Base-by-base conservation (phyloP, 129 eudicot species). In the Saposhnikovia divaricata region DNA sequence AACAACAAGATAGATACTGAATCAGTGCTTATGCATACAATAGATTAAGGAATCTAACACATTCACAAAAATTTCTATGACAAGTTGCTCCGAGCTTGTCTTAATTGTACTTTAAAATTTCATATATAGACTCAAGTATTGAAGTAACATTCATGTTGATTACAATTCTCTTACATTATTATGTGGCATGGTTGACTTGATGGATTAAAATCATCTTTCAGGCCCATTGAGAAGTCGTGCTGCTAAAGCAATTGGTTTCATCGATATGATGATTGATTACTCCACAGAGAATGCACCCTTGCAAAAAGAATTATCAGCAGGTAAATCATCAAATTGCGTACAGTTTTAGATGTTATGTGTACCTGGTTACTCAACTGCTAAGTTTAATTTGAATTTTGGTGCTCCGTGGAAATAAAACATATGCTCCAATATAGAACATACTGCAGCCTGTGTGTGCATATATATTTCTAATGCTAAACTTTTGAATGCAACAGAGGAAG, bases 191-290 rank as follows among this genome's bases (percentile, higher is more conserved):
- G 59, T 14, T 81, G 65, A 27, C 47, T 47, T n/a, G 7, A 81
- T 10, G 31, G 38, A 19, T 77, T 25, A 12, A 40, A 4, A n/a
- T 85, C 47, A 57, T 82, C 23, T 66, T 15, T 13, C 89, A 93
- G 98, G 98, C 51, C 98, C 97, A 79, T 82, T 93, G 23, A 80
- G 98, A 87, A 93, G 98, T 53, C 98, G 98, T 72, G 98, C 98
- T 45, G 83, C 86, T 3, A 83, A 83, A 69, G 86, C 83, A 18
- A 83, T 75, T 40, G 86, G 83, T 46, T 63, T 79, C 51, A 83
- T 79, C 13, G 86, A 83, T 39, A 83, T 83, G 86, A 79, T 79
- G 83, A 83, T 83, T 16, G 82, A 78, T 57, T 82, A 82, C 76
- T 82, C 85, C 27, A 78, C 53, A 1, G 82, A 78, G 66, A 82